Base-by-base conservation (phyloP, 805 yeast genomes). In the Metschnikowia anglica region DNA sequence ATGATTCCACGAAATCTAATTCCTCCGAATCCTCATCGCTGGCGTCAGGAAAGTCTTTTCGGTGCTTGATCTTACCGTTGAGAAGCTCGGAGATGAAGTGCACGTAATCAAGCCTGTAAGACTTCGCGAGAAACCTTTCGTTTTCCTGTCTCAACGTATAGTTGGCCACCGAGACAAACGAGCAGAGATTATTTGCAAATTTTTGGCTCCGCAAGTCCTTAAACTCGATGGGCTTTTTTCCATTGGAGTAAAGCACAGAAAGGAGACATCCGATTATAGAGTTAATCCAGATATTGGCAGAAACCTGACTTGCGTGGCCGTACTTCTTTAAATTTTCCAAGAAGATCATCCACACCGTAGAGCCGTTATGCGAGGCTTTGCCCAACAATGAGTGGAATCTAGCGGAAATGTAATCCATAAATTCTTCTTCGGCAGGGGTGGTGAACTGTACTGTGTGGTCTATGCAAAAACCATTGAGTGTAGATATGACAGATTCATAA, bases 261-360 rank as follows among this genome's bases (percentile, higher is more conserved):
- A 61, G 53, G 10, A 61, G 51, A 41, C 47, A 49, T 19, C 32
- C 48, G 43, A 55, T 58, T 24, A 70, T 48, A 15, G 59, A 47
- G 15, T 60, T 63, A 9, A 61, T 50, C 75, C 75, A 70, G 27
- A 56, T 46, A 35, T 59, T 60, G 5, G 65, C 66, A 3, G 68
- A 63, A 9, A 68, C 60, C 31, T 65, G 63, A 10, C 66, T 57
- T 45, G 60, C 61, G 6, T 41, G 41, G 12, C 53, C 53, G 25
- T 44, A 42, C 25, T 29, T 37, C 34, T 16, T 59, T 40, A 56
- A 51, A 20, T 54, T 39, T 18, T 36, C 37, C 38, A 70, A 56
- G 44, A 54, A 70, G 11, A 52, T 41, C 30, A 17, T 25, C 69
- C 71, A 66, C 16, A 57, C 42, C n/a, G 53, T 47, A 29, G 43